Evolutionary conservation across 1,139 yeast species (phyloP).

Genomic region (Wickerhamiella infanticola): DNA sequence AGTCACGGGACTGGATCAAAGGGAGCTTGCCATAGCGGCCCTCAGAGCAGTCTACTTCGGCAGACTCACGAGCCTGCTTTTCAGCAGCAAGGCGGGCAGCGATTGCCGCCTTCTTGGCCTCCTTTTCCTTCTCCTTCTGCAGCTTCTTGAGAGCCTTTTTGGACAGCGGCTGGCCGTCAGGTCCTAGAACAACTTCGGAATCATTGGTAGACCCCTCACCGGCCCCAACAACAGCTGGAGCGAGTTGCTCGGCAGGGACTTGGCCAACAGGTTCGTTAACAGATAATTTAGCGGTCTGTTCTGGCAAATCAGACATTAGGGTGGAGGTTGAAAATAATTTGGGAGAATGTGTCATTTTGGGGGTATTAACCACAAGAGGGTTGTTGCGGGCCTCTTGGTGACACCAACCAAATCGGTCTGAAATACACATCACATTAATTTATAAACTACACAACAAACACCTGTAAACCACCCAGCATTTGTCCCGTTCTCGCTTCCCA

Average conservation of each 20-base stretch:
- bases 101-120: constrained; percentile 80
- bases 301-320: constrained; percentile 7
- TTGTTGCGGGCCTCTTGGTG: too few relatives aligned
- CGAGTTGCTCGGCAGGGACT: background rate
- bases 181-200: constrained; percentile 22
- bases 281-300: constrained; percentile 4
- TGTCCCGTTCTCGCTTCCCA: too few relatives aligned
- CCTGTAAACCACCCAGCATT: too few relatives aligned
- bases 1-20: constrained; percentile 48
- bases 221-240: constrained; percentile 22
- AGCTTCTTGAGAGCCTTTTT: constrained; percentile 91
- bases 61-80: constrained; percentile 67
- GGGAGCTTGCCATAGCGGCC: constrained; percentile 84
- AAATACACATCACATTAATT: background rate
- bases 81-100: constrained; percentile 81
- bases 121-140: constrained; percentile 87
- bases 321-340: too few relatives aligned
- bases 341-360: background rate
- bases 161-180: constrained; percentile 86
- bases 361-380: too few relatives aligned
- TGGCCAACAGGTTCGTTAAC: constrained; percentile 2
- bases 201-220: constrained; percentile 19
- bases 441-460: background rate
- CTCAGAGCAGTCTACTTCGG: constrained; percentile 72
- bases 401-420: background rate